These are phyloP conservation scores for Biscutella auriculata DNA, from an alignment of 441 rosid species.

Conservation along the genomic window DNA sequence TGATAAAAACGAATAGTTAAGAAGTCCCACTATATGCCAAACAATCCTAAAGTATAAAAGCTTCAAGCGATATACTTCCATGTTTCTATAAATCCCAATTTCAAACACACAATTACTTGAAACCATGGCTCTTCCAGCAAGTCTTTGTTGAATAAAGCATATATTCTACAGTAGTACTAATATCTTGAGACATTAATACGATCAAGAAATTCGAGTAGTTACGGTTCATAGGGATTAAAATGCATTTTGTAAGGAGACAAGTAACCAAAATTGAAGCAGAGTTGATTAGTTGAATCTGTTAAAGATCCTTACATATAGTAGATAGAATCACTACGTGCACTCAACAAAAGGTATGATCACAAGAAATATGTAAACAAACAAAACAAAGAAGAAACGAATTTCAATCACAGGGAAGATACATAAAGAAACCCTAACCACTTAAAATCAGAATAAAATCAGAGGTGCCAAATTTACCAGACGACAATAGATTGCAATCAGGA, in stretches of 20 bases:
- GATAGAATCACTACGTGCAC: conserved; percentile 88
- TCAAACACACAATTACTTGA: neutral
- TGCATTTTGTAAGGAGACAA: neutral
- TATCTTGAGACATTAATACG: neutral
- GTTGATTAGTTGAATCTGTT: neutral
- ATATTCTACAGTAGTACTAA: neutral
- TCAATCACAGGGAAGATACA: neutral
- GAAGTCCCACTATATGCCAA: no score
- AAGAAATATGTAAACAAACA: conserved; percentile 42
- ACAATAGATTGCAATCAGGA: conserved; percentile 88
- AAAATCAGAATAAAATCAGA: neutral
- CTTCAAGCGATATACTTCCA: neutral
- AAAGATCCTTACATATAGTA: conserved; percentile 76
- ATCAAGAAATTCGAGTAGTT: neutral
- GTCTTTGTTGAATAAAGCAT: neutral
- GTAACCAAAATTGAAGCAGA: neutral
- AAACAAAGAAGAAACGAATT: neutral
- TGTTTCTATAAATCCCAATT: neutral
- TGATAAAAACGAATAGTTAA: no score
- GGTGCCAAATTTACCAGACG: conserved; percentile 44
- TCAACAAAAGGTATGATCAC: conserved; percentile 88
- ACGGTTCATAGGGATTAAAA: neutral
- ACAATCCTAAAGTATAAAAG: no score
- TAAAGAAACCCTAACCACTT: neutral
- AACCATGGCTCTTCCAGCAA: neutral